Evolutionary conservation across 1,139 yeast species (phyloP).

Genomic region (Blastobotrys petasosporus): DNA sequence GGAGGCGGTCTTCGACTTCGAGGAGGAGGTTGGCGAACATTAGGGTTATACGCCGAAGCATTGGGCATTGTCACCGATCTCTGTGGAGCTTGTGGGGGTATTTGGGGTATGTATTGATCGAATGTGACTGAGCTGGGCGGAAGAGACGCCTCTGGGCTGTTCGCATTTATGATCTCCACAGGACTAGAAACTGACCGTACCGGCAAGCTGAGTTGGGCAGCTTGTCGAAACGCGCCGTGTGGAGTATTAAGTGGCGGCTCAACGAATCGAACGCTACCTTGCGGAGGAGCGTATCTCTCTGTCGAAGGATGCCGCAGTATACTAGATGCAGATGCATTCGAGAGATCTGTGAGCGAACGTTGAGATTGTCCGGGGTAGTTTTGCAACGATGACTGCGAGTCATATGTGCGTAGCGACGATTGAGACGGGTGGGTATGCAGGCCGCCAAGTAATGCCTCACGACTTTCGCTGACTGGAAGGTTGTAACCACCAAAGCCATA

Average conservation of each 20-base stretch:
- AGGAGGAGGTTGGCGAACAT: too few species aligned
- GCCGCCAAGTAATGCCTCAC: too few species aligned
- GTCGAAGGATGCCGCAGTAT: too few species aligned
- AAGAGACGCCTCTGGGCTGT: conserved; percentile 10
- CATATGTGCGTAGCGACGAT: too few species aligned
- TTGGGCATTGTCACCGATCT: not conserved
- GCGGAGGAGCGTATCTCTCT: not conserved
- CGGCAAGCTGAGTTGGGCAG: conserved; percentile 1
- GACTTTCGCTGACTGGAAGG: too few species aligned
- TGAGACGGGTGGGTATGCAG: too few species aligned
- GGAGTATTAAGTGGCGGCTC: not conserved
- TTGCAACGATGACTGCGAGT: too few species aligned
- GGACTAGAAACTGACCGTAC: conserved; percentile 6
- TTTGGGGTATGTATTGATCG: conserved; percentile 7
- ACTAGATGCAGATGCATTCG: too few species aligned
- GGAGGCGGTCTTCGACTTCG: too few species aligned
- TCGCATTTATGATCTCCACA: conserved; percentile 1
- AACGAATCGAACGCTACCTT: conserved; percentile 1
- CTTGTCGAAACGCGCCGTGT: not conserved
- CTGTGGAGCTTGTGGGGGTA: conserved; percentile 5
- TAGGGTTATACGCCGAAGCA: too few species aligned
- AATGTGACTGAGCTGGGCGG: conserved; percentile 12
- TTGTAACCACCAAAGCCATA: conserved; percentile 4
- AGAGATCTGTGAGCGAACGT: too few species aligned
- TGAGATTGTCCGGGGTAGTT: too few species aligned